Percentiles rank a stretch among this genome's conserved stretches.
Conservation (phyloP, 2,329 filamentous ascomycete genomes). For the Aspergillus awamori region DNA sequence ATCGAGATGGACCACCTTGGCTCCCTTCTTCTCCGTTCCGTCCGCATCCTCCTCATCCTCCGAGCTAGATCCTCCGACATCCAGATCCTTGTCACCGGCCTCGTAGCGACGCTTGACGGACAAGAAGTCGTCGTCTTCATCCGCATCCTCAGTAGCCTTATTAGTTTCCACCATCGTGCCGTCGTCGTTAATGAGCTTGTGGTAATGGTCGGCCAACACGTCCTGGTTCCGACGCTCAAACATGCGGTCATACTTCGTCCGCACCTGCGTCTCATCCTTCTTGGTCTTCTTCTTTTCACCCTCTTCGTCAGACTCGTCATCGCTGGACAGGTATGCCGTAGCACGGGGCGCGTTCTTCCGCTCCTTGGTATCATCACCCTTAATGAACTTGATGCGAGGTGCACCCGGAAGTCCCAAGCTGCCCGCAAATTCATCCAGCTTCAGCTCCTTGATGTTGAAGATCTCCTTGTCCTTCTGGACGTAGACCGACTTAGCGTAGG, state of each 20-base stretch:
- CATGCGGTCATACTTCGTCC: slow-evolving; percentile 97
- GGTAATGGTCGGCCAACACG: slow-evolving; percentile 90
- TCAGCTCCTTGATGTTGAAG: slow-evolving; percentile 80
- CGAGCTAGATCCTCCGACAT: slow-evolving; percentile 25
- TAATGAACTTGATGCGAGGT: slow-evolving; percentile 89
- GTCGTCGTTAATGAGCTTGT: slow-evolving; percentile 74
- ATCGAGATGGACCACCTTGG: slow-evolving; percentile 54
- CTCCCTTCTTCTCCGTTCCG: slow-evolving; percentile 42
- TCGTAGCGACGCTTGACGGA: slow-evolving; percentile 85
- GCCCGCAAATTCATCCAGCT: slow-evolving; percentile 81
- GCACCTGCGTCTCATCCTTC: slow-evolving; percentile 64
- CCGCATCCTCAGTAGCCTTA: slow-evolving; percentile 56
- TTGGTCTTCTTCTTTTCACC: slow-evolving; percentile 55
- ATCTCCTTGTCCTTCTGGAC: slow-evolving; percentile 89
- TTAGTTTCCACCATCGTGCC: slow-evolving; percentile 45
- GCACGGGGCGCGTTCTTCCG: slow-evolving; percentile 82
- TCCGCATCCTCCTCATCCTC: slow-evolving; percentile 38
- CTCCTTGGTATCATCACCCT: slow-evolving; percentile 83
- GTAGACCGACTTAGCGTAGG: slow-evolving; percentile 81
- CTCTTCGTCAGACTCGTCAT: slow-evolving; percentile 54
- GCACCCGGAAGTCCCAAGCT: slow-evolving; percentile 88
- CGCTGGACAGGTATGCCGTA: slow-evolving; percentile 62
- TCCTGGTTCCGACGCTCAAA: slow-evolving; percentile 97
- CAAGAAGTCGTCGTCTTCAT: slow-evolving; percentile 79
- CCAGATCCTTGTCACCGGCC: slow-evolving; percentile 63